Conservation (phyloP, 2,329 filamentous ascomycete species). For the Claviceps spartinae region DNA sequence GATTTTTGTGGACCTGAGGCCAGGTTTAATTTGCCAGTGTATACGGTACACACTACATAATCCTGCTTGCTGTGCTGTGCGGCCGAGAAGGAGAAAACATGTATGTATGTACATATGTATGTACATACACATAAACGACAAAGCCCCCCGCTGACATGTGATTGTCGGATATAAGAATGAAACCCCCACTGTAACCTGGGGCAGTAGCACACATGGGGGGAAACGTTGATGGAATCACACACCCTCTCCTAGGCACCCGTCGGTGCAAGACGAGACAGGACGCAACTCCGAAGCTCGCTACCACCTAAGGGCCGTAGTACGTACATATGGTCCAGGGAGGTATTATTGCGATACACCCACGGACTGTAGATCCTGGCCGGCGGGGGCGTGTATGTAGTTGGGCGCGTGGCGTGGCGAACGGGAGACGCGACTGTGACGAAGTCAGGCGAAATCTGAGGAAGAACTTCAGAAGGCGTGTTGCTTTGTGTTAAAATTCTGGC, state of each 20-base stretch:
- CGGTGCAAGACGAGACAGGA: background rate
- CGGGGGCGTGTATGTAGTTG: background rate
- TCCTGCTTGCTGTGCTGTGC: background rate
- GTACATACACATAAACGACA: background rate
- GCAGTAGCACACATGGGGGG: too few relatives aligned
- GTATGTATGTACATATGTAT: background rate
- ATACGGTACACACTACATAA: background rate
- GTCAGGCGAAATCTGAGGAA: background rate
- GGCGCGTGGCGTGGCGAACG: background rate
- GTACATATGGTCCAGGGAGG: too few relatives aligned
- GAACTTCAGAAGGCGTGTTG: too few relatives aligned
- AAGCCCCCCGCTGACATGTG: slow-evolving; percentile 2
- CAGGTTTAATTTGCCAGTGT: too few relatives aligned
- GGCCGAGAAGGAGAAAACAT: too few relatives aligned
- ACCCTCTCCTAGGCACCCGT: too few relatives aligned
- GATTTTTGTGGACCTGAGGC: too few relatives aligned
- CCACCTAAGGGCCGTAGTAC: too few relatives aligned
- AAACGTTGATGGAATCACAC: too few relatives aligned
- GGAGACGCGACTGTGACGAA: background rate
- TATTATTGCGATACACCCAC: too few relatives aligned
- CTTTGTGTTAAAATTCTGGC: too few relatives aligned
- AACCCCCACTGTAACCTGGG: too few relatives aligned
- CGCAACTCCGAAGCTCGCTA: background rate
- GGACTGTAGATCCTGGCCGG: background rate
- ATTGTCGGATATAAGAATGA: background rate